Percentiles rank a stretch among this genome's conserved stretches.
Conservation (phyloP, 2,329 filamentous ascomycete species). For the Fusarium coicis region DNA sequence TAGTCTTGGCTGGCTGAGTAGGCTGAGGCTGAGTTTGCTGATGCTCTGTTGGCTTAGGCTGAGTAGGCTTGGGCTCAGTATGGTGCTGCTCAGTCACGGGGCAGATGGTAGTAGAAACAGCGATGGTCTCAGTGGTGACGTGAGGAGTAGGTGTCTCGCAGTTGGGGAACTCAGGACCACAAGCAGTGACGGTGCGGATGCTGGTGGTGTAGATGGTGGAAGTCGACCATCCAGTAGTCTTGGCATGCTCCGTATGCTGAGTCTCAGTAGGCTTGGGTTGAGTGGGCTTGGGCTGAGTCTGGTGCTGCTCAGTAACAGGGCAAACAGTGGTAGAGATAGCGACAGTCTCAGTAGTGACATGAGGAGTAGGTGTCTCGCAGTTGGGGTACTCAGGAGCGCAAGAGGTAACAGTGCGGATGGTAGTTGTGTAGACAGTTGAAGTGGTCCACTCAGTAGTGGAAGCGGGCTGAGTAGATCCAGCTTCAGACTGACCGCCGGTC, state of each 20-base stretch:
- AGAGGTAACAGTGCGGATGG: slow-evolving; percentile 27
- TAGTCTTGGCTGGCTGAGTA: not conserved
- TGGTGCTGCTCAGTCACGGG: slow-evolving; percentile 26
- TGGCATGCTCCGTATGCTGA: not conserved
- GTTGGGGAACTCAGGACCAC: not conserved
- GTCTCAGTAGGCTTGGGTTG: not conserved
- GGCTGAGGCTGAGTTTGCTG: not conserved
- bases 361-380: slow-evolving; percentile 12
- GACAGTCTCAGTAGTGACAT: slow-evolving; percentile 30
- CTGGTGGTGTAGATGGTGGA: slow-evolving; percentile 34
- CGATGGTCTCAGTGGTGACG: slow-evolving; percentile 10
- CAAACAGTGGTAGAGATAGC: slow-evolving; percentile 28
- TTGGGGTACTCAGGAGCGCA: slow-evolving; percentile 16
- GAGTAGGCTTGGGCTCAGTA: not conserved
- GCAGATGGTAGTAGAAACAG: slow-evolving; percentile 31
- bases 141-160: slow-evolving; percentile 12
- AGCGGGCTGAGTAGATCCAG: slow-evolving; percentile 11
- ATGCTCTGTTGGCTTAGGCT: not conserved
- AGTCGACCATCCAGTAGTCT: slow-evolving; percentile 26
- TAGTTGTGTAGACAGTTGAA: slow-evolving; percentile 35
- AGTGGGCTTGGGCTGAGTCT: slow-evolving; percentile 5
- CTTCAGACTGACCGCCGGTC: slow-evolving; percentile 2
- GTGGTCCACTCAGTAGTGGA: slow-evolving; percentile 31
- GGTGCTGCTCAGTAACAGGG: slow-evolving; percentile 26
- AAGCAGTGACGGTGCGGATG: slow-evolving; percentile 33